A percentile compares a stretch with the other conserved stretches of the same genome.
Evolutionary conservation across 139 green algal species (phyloP).

Genomic region (Chlamydomonas asymmetrica): DNA sequence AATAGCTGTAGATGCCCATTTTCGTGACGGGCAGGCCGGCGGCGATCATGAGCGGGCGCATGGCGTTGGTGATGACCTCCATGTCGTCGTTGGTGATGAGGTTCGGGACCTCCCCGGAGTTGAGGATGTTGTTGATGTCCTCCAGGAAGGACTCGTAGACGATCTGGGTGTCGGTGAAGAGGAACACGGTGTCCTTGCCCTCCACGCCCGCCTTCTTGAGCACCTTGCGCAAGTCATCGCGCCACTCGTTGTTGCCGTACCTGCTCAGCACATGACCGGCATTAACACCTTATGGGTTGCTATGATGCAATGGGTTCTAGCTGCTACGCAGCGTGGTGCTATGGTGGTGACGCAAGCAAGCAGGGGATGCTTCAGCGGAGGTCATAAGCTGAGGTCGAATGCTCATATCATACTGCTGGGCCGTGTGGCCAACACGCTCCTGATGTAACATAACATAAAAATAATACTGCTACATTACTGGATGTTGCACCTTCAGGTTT

Average conservation of each 20-base stretch:
- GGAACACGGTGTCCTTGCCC: constrained; percentile 74
- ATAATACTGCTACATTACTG: too few species aligned
- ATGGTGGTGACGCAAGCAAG: too few species aligned
- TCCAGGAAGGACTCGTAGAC: constrained; percentile 81
- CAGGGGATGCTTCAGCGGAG: too few species aligned
- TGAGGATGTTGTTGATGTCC: constrained; percentile 89
- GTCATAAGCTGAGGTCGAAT: too few species aligned
- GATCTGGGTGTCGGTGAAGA: constrained; percentile 88
- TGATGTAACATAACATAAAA: too few species aligned
- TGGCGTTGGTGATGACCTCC: constrained; percentile 64
- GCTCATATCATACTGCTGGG: too few species aligned
- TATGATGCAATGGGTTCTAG: neutral
- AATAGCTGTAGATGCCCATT: constrained; percentile 60
- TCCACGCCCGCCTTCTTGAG: constrained; percentile 75
- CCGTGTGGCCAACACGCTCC: too few species aligned
- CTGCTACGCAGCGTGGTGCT: neutral
- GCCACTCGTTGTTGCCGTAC: constrained; percentile 63
- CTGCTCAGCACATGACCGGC: neutral
- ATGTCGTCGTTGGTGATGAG: constrained; percentile 69
- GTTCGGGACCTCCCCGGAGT: constrained; percentile 77
- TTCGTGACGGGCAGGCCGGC: constrained; percentile 65
- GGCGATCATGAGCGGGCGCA: constrained; percentile 64
- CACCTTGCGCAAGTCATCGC: constrained; percentile 69
- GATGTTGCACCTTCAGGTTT: too few species aligned
- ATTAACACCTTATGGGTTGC: neutral